Percentiles rank a stretch among this genome's conserved stretches.
These are phyloP conservation scores for Amauroascus verrucosus DNA, from an alignment of 2,329 filamentous ascomycete species.

Conservation along the genomic window DNA sequence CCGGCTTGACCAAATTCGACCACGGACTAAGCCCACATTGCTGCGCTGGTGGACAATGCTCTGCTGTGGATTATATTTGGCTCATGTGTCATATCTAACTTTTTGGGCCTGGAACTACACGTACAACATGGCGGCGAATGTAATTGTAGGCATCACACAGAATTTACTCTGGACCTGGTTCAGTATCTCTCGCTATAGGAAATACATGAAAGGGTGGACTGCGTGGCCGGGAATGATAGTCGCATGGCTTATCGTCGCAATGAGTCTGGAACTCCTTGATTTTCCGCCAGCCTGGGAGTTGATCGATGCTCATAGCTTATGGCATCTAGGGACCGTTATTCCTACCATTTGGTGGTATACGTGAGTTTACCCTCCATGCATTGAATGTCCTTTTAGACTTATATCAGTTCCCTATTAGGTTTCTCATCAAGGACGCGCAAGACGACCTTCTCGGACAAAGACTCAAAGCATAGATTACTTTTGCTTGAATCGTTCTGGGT, in stretches of 20 bases:
- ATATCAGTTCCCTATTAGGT: constrained; percentile 45
- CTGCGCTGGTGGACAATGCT: constrained; percentile 65
- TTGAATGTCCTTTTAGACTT: constrained; percentile 1
- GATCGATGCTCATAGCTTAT: constrained; percentile 87
- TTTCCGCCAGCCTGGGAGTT: constrained; percentile 75
- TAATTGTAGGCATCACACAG: constrained; percentile 66
- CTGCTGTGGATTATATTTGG: constrained; percentile 60
- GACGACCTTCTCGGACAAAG: constrained; percentile 67
- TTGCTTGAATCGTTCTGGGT: neutral
- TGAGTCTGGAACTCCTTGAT: constrained; percentile 92
- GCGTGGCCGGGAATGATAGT: constrained; percentile 85
- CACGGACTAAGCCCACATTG: constrained; percentile 42
- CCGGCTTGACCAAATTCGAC: constrained; percentile 55
- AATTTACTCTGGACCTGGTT: constrained; percentile 83
- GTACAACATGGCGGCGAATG: constrained; percentile 96
- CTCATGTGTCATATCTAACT: constrained; percentile 74
- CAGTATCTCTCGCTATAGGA: constrained; percentile 62
- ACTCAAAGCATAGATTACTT: constrained; percentile 48
- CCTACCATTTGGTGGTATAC: constrained; percentile 89
- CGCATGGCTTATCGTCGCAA: constrained; percentile 80
- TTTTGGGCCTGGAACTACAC: constrained; percentile 87
- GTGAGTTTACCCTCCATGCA: constrained; percentile 47
- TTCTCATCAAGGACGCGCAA: constrained; percentile 72
- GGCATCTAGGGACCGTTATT: constrained; percentile 86
- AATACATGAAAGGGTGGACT: constrained; percentile 65